Conservation (phyloP, 2,329 filamentous ascomycete genomes). For the Colletotrichum spaethianum region DNA sequence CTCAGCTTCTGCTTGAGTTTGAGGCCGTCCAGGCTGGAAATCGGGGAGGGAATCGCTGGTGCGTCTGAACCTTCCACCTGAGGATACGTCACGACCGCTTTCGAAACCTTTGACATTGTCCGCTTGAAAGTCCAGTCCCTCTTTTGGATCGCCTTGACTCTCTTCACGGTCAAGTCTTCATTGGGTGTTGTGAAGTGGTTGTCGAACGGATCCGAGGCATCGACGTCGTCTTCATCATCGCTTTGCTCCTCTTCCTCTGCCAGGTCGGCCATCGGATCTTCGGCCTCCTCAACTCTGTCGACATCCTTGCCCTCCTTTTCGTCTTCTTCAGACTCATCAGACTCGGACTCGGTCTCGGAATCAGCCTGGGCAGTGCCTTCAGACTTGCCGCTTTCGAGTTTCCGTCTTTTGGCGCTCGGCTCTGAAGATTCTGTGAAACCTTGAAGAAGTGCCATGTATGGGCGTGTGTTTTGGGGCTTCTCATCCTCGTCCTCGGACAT, state of each 20-base stretch:
- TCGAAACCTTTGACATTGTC: slow-evolving; percentile 60
- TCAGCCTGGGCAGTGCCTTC: slow-evolving; percentile 42
- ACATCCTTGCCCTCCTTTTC: slow-evolving; percentile 49
- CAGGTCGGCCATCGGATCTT: slow-evolving; percentile 42
- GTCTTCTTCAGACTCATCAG: slow-evolving; percentile 41
- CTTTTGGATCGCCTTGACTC: slow-evolving; percentile 64
- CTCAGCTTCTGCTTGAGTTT: slow-evolving; percentile 81
- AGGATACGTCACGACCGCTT: slow-evolving; percentile 63
- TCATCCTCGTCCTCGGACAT: slow-evolving; percentile 59
- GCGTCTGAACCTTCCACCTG: slow-evolving; percentile 53
- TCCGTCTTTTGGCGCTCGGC: slow-evolving; percentile 70
- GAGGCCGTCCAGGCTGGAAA: slow-evolving; percentile 61
- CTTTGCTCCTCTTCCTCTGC: slow-evolving; percentile 44
- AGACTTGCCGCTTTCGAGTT: slow-evolving; percentile 59
- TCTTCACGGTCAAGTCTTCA: slow-evolving; percentile 69
- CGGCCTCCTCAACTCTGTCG: slow-evolving; percentile 41
- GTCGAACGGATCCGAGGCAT: slow-evolving; percentile 81
- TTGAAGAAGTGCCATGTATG: slow-evolving; percentile 72
- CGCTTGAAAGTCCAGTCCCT: slow-evolving; percentile 68
- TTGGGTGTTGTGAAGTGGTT: slow-evolving; percentile 82
- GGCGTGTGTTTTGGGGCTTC: slow-evolving; percentile 54
- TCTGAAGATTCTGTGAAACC: slow-evolving; percentile 64
- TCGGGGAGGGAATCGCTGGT: slow-evolving; percentile 51
- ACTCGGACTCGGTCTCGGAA: slow-evolving; percentile 40
- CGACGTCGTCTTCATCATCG: slow-evolving; percentile 53